Evolutionary conservation across 805 yeast species (phyloP).

Genomic region (Komagataella pastoris): DNA sequence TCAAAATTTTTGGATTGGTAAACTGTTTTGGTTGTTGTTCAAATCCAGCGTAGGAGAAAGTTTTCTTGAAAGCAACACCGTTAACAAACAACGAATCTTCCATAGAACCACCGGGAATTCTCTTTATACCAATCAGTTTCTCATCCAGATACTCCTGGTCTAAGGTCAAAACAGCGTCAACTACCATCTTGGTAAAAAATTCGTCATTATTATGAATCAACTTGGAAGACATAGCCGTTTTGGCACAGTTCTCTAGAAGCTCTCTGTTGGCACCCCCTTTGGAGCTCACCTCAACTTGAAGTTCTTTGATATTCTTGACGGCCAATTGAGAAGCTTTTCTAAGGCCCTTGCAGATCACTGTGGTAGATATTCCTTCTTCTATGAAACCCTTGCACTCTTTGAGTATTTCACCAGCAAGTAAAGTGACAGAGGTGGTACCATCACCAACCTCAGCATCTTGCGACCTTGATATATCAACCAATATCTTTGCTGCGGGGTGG

Average conservation of each 20-base stretch:
- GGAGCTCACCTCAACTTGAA: slow-evolving; percentile 55
- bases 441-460: slow-evolving; percentile 99
- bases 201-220: slow-evolving; percentile 76
- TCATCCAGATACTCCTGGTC: slow-evolving; percentile 83
- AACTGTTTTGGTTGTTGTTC: slow-evolving; percentile 95
- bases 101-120: slow-evolving; percentile 92
- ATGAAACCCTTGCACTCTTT: slow-evolving; percentile 84
- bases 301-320: slow-evolving; percentile 53
- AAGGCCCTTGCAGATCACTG: slow-evolving; percentile 77
- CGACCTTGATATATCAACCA: slow-evolving; percentile 88
- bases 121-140: slow-evolving; percentile 84
- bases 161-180: slow-evolving; percentile 81
- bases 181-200: slow-evolving; percentile 93
- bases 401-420: slow-evolving; percentile 86
- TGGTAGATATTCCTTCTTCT: slow-evolving; percentile 93
- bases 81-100: slow-evolving; percentile 82
- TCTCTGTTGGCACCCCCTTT: slow-evolving; percentile 52
- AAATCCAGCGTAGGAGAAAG: slow-evolving; percentile 95
- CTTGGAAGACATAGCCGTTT: slow-evolving; percentile 95
- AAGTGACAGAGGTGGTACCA: slow-evolving; percentile 94
- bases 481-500: slow-evolving; percentile 95
- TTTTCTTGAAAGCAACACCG: slow-evolving; percentile 96
- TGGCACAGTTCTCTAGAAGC: slow-evolving; percentile 82
- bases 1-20: slow-evolving; percentile 65
- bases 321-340: slow-evolving; percentile 74